These are phyloP conservation scores for Aspergillus heteromorphus DNA, from an alignment of 495 filamentous ascomycete genomes.

Conservation along the genomic window DNA sequence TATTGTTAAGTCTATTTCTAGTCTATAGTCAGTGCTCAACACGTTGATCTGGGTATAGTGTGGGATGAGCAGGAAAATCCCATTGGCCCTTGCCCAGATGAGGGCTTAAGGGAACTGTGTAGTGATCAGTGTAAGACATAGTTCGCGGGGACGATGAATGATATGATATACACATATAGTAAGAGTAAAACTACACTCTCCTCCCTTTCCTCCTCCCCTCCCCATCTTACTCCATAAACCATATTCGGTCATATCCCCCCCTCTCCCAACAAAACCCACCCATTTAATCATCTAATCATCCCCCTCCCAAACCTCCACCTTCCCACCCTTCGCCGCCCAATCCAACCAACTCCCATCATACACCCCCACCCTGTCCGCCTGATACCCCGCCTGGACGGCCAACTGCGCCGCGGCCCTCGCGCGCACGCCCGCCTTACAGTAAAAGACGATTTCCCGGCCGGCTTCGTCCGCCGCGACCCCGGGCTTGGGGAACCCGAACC, in stretches of 20 bases:
- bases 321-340: slow-evolving; percentile 68
- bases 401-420: slow-evolving; percentile 73
- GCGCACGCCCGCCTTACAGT: slow-evolving; percentile 87
- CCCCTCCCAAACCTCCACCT: slow-evolving; percentile 49
- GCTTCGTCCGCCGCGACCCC: slow-evolving; percentile 10
- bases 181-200: too few relatives aligned
- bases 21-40: too few relatives aligned
- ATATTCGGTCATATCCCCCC: not conserved
- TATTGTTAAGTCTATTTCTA: too few relatives aligned
- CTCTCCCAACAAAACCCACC: not conserved
- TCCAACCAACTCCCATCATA: slow-evolving; percentile 89
- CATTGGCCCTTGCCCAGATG: too few relatives aligned
- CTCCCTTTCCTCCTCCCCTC: too few relatives aligned
- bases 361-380: slow-evolving; percentile 64
- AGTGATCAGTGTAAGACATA: too few relatives aligned
- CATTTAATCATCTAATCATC: too few relatives aligned
- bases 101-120: too few relatives aligned
- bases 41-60: too few relatives aligned
- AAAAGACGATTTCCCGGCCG: slow-evolving; percentile 61
- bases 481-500: slow-evolving; percentile 45
- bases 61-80: too few relatives aligned
- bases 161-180: too few relatives aligned
- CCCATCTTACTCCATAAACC: not conserved
- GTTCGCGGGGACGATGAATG: too few relatives aligned
- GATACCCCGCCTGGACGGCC: slow-evolving; percentile 72